Evolutionary conservation across 2,329 filamentous ascomycete genomes (phyloP), one percentile per base, ranked within the genome.

Genomic region (Arthrinium puccinioides): DNA sequence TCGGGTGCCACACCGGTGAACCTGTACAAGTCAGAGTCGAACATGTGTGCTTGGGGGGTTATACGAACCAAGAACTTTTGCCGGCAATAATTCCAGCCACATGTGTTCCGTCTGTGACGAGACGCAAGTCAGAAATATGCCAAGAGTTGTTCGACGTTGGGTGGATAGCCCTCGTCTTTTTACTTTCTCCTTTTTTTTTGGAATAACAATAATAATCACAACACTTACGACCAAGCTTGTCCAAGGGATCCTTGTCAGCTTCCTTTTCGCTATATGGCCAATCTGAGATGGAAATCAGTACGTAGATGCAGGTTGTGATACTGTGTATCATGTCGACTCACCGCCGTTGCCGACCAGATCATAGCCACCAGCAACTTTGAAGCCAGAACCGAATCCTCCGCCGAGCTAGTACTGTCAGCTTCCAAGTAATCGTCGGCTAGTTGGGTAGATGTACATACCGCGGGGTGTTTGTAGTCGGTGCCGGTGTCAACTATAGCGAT

Each of bases 31-130:
- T 9, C 3, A 33, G n/a, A 2, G 3, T 9, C 19, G 7, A 18
- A 9, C 4, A 10, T n/a, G n/a, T 6, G 9, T 18, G 14, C n/a
- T 9, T 13, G 21, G 31, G 13, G 19, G 4, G 7, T 4, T 21
- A 16, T 6, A 38, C 37, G 21, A 26, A 45, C 24, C 40, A 43
- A 38, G 37, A 34, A 9, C 38, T 43, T 30, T 49, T 44, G 5
- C 48, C 51, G 8, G 51, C 51, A 32, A 54, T 43, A 13, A 54
- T 54, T 4, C 51, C 51, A 27, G 51, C 42, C 6, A 54, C 51
- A 21, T 54, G 51, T 11, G 48, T 51, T n/a, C 51, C 44, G 23
- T 53, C n/a, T n/a, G n/a, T n/a, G n/a, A n/a, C n/a, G n/a, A n/a
- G n/a, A n/a, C n/a, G n/a, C n/a, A n/a, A n/a, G n/a, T n/a, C n/a